Evolutionary conservation across 2,329 filamentous ascomycete species (phyloP), one percentile per base, ranked within the genome.

Genomic region (Aaosphaeria pasadenensis): DNA sequence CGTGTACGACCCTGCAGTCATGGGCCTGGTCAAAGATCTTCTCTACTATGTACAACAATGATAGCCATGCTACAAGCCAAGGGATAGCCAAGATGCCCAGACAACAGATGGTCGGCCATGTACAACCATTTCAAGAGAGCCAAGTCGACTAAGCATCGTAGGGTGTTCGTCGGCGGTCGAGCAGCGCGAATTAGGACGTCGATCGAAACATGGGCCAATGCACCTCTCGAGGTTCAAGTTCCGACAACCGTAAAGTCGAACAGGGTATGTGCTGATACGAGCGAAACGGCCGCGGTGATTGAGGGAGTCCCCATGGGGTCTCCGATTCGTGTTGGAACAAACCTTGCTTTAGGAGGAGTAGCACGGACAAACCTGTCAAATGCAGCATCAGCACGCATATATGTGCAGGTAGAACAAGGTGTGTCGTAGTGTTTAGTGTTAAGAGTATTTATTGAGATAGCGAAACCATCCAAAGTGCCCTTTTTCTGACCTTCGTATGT

Each of bases 1-100:
- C 17, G 17, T 24, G 17, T 24, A 24, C 17, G 17, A 24, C 17
- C 17, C 17, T 24, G 17, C 30, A 48, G 49, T 50, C 51, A 38
- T 44, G 45, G 17, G 43, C 52, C 55, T 50, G 48, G 51, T 33
- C 48, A 49, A 42, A 56, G 52, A 24, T 24, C 17, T 24, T 24
- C 17, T 24, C 17, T 46, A 51, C 60, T 52, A 45, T 53, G 57
- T 56, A 51, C 58, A 48, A 57, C 50, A 46, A 33, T 45, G 46
- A 46, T 52, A 51, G 52, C 41, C 54, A 55, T 56, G 57, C 54
- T 55, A 55, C 47, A 41, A 48, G 63, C 64, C 66, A 66, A 67
- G 63, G 48, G 35, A 42, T 24, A 53, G 63, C 63, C 63, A 64
- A 67, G 64, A 39, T 53, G 47, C 54, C 53, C 49, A 53, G 54